Conservation (phyloP, 441 rosid species). For the Hypseocharis bilobata region DNA sequence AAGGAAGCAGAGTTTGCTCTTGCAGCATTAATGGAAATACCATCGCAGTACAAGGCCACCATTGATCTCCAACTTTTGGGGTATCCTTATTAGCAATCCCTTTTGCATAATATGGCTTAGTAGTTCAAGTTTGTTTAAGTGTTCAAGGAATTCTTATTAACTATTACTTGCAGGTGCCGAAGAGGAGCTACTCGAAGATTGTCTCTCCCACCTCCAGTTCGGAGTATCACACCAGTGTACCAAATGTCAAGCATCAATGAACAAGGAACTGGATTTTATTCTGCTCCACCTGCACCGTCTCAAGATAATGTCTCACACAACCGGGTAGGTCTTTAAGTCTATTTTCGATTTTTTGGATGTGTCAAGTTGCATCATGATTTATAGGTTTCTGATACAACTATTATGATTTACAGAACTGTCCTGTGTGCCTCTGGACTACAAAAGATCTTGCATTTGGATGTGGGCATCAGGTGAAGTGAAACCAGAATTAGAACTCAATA, state of each 20-base stretch:
- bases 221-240: neutral
- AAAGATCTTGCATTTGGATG: slow-evolving; percentile 20
- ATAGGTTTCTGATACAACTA: neutral
- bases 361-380: no score
- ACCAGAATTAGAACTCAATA: neutral
- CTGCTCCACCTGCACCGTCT: slow-evolving; percentile 5
- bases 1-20: slow-evolving; percentile 26
- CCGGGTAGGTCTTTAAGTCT: slow-evolving; percentile 12
- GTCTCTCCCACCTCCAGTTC: slow-evolving; percentile 31
- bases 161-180: slow-evolving; percentile 23
- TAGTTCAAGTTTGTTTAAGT: neutral
- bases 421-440: slow-evolving; percentile 6
- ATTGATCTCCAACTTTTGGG: slow-evolving; percentile 28
- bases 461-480: slow-evolving; percentile 12
- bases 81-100: slow-evolving; percentile 3
- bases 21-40: slow-evolving; percentile 30
- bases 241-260: slow-evolving; percentile 10
- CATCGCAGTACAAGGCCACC: slow-evolving; percentile 27
- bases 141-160: no score
- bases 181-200: slow-evolving; percentile 23
- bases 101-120: neutral
- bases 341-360: no score
- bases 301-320: slow-evolving; percentile 7
- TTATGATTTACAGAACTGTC: slow-evolving; percentile 2
- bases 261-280: slow-evolving; percentile 7